Base-by-base conservation (phyloP, 1,284 basidiomycete species). In the Ustilago loliicola region DNA sequence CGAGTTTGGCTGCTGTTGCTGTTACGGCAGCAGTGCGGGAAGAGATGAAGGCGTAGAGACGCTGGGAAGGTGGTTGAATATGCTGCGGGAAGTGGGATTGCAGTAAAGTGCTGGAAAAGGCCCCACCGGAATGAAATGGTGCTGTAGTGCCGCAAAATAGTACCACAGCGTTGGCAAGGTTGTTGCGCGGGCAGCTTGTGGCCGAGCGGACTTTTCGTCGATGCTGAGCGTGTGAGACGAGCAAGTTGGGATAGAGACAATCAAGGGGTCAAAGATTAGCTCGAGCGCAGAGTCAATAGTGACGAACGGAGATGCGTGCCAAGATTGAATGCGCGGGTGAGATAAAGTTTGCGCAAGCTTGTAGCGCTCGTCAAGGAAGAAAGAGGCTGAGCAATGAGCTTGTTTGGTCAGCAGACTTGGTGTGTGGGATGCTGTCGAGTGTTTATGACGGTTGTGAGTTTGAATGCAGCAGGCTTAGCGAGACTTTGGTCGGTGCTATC, bases 111-210 rank as follows among this genome's bases (percentile, higher is more conserved):
- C 30, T 23, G 25, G 29, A 54, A 52, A 45, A n/a, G 27, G 7
- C 21, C 11, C 10, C 29, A 19, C 13, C 42, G 68, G 57, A 66
- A 71, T 71, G 63, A 71, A 71, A 27, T 57, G 47, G 30, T 52
- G 53, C 36, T 70, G 68, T 58, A 61, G 52, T 61, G 67, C 58
- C 10, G 21, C 6, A 27, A 15, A 48, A 48, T 27, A 25, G 45
- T 9, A 15, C 21, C 45, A 15, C 45, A 17, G 48, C 29, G 19
- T 19, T 50, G 25, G 15, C 15, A 63, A 69, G 36, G 40, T 59
- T 51, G 56, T 54, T 56, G 52, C 34, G 13, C 48, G 50, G 38
- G n/a, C 19, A 40, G 42, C 7, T 21, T 45, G 15, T 45, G n/a
- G 42, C n/a, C n/a, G 42, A 21, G 13, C n/a, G n/a, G 13, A 15